phyloP scores from a whole-genome alignment of 305 asterid genomes.

The Coffea humblotiana region DNA sequence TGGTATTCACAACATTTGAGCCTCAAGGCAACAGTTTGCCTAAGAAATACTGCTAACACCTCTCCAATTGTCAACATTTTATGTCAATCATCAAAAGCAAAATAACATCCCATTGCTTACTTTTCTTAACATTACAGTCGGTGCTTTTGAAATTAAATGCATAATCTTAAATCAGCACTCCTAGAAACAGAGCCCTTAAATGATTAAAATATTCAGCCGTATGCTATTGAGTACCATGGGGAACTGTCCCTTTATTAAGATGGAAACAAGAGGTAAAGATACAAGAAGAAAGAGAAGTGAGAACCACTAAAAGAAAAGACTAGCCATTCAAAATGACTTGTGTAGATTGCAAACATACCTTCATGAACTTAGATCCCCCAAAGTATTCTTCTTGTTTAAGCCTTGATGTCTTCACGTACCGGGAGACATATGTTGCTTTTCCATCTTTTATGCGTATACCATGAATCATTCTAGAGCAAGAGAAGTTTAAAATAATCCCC shows the following conservation, averaged over 20 bases:
- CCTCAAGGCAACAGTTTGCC: background rate
- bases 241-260: background rate
- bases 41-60: background rate
- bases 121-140: background rate
- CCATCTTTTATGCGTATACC: constrained; percentile 94
- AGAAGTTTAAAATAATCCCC: background rate
- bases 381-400: constrained; percentile 80
- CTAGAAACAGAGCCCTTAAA: background rate
- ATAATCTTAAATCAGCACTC: background rate
- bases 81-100: background rate
- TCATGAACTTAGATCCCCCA: constrained; percentile 84
- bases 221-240: background rate
- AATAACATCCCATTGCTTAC: background rate
- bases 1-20: too few relatives aligned
- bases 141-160: background rate
- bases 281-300: background rate
- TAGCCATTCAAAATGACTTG: background rate
- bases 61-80: background rate
- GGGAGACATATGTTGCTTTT: constrained; percentile 89
- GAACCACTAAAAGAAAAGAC: background rate
- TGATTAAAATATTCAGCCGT: background rate
- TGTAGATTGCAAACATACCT: constrained; percentile 40
- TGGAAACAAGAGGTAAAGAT: background rate
- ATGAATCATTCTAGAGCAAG: constrained; percentile 81
- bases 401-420: constrained; percentile 87